Evolutionary conservation across 2,329 filamentous ascomycete species (phyloP), one percentile per base, ranked within the genome.

Genomic region (Fusarium sp.): DNA sequence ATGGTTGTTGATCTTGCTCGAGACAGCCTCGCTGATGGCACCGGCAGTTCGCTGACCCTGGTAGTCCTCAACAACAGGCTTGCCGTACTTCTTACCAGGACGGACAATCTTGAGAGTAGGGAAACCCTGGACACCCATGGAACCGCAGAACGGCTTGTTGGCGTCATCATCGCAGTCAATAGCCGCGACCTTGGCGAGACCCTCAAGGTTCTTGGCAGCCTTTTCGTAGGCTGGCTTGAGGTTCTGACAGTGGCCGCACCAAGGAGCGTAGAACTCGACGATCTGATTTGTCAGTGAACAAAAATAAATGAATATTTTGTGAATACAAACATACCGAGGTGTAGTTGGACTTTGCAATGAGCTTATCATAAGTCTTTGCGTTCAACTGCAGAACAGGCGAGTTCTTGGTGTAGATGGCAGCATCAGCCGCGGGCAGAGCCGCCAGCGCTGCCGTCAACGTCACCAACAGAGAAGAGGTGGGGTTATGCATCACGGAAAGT

Each of bases 211-310:
- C 75, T 91, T 91, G 73, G 96, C 96, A 2, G 90, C 94, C 81
- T 97, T 97, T 80, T 98, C 95, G 81, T 96, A 99, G 46, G 93
- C 92, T 3, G 94, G 95, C 82, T 97, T 94, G 76, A 99, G 90
- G 81, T 91, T 97, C 82, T 97, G 87, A 83, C 96, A 99, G 82
- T 98, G 96, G 42, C 95, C 96, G 76, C 96, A 98, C 95, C 95
- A 98, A 23, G 95, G 95, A 8, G 95, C 95, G 77, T 97, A 98
- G 86, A 98, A 98, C 81, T 94, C 93, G 78, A 89, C 82, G 49
- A 89, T 86, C 86, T 89, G 6, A 29, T 7, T n/a, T 56, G 36
- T 53, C 62, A 61, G 53, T 57, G 58, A 46, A 46, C 25, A 57
- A n/a, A 10, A 20, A 20, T 20, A 8, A 29, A 42, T 46, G 42